Conservation (phyloP, 2,329 filamentous ascomycete species). For the Neopestalotiopsis sp. region DNA sequence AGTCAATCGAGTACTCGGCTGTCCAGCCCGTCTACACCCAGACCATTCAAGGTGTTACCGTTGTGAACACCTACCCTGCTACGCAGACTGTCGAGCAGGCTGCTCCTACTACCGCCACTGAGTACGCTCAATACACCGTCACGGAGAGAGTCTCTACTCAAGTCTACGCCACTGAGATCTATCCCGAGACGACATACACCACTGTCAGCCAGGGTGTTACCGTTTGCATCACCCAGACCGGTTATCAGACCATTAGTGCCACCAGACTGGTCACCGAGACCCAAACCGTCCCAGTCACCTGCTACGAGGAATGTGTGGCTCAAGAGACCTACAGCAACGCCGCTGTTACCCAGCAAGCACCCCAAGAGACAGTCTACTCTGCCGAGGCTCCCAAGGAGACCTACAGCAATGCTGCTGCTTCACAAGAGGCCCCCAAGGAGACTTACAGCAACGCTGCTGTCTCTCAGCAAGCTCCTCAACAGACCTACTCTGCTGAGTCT, state of each 20-base stretch:
- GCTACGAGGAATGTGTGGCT: slow-evolving; percentile 42
- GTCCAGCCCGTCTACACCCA: slow-evolving; percentile 46
- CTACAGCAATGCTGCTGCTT: background rate
- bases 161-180: slow-evolving; percentile 42
- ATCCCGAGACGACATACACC: slow-evolving; percentile 45
- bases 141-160: slow-evolving; percentile 36
- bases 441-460: background rate
- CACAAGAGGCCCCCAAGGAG: background rate
- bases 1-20: slow-evolving; percentile 38
- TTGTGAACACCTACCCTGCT: slow-evolving; percentile 45
- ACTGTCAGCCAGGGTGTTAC: slow-evolving; percentile 48
- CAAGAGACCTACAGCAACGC: slow-evolving; percentile 37
- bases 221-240: slow-evolving; percentile 46
- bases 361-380: slow-evolving; percentile 22
- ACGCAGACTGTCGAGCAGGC: slow-evolving; percentile 40
- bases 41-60: slow-evolving; percentile 46
- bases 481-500: slow-evolving; percentile 44
- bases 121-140: slow-evolving; percentile 37
- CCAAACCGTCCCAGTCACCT: slow-evolving; percentile 46
- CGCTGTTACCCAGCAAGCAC: slow-evolving; percentile 33
- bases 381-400: background rate
- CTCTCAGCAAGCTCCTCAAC: background rate
- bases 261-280: slow-evolving; percentile 43
- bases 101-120: slow-evolving; percentile 35
- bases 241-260: slow-evolving; percentile 44